These are phyloP conservation scores for Epichloe elymi DNA, from an alignment of 2,329 filamentous ascomycete species.

Conservation along the genomic window DNA sequence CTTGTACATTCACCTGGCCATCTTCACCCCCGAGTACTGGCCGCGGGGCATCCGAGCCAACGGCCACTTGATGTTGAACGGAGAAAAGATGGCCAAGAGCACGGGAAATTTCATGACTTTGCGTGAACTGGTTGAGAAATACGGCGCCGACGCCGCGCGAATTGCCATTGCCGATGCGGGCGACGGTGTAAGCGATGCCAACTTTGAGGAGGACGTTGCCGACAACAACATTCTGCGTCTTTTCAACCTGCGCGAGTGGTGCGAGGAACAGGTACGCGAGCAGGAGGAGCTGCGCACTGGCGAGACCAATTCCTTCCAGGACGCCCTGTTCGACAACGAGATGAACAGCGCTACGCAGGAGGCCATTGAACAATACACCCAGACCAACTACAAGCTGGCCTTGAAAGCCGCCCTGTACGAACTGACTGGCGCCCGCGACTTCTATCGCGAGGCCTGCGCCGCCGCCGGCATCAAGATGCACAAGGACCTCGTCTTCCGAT, in stretches of 20 bases:
- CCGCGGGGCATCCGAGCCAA: slow-evolving; percentile 76
- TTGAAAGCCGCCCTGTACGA: slow-evolving; percentile 82
- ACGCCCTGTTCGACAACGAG: slow-evolving; percentile 86
- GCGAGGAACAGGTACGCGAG: slow-evolving; percentile 68
- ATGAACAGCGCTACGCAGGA: slow-evolving; percentile 74
- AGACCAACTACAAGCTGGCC: slow-evolving; percentile 67
- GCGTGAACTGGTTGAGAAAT: slow-evolving; percentile 75
- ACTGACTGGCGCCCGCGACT: slow-evolving; percentile 75
- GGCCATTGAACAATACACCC: slow-evolving; percentile 63
- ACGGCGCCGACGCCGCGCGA: slow-evolving; percentile 83
- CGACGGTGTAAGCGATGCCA: slow-evolving; percentile 88
- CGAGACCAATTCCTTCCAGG: slow-evolving; percentile 64
- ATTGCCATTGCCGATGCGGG: slow-evolving; percentile 90
- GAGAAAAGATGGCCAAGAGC: slow-evolving; percentile 97
- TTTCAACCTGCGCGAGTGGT: slow-evolving; percentile 76
- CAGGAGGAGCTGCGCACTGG: slow-evolving; percentile 59
- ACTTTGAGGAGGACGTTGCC: slow-evolving; percentile 91
- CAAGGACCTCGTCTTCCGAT: slow-evolving; percentile 62
- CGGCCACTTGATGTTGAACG: slow-evolving; percentile 86
- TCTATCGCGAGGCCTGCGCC: slow-evolving; percentile 72
- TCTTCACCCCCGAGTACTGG: slow-evolving; percentile 85
- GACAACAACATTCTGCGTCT: slow-evolving; percentile 84
- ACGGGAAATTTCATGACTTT: slow-evolving; percentile 96
- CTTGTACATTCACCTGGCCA: slow-evolving; percentile 82
- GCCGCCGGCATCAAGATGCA: slow-evolving; percentile 78